phyloP scores from a whole-genome alignment of 2,329 filamentous ascomycete genomes.

The Geosmithia putterillii region DNA sequence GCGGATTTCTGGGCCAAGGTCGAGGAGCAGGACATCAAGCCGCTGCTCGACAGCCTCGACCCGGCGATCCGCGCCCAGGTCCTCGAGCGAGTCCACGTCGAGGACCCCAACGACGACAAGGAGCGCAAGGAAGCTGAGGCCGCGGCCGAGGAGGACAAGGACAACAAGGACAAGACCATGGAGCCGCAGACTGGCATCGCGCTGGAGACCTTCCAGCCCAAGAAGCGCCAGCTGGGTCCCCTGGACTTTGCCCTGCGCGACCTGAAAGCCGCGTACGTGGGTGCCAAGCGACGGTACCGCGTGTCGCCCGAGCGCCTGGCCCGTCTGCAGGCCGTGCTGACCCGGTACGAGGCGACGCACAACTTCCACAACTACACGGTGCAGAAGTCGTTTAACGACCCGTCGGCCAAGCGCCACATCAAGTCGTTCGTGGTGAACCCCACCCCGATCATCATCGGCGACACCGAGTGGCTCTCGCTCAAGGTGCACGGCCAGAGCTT shows the following conservation, averaged over 20 bases:
- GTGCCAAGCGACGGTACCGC: slow-evolving; percentile 76
- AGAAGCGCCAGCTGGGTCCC: slow-evolving; percentile 26
- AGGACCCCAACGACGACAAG: slow-evolving; percentile 8
- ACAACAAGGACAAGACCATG: slow-evolving; percentile 9
- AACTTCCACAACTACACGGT: slow-evolving; percentile 99
- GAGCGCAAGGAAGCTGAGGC: slow-evolving; percentile 11
- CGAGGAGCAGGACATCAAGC: slow-evolving; percentile 71
- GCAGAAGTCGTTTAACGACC: slow-evolving; percentile 68
- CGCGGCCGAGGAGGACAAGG: slow-evolving; percentile 5
- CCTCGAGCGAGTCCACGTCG: slow-evolving; percentile 43
- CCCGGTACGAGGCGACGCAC: slow-evolving; percentile 67
- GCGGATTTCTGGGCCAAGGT: slow-evolving; percentile 71
- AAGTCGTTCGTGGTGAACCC: slow-evolving; percentile 76
- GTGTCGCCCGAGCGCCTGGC: slow-evolving; percentile 59
- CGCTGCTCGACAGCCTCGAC: slow-evolving; percentile 48
- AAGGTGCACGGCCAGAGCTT: slow-evolving; percentile 97
- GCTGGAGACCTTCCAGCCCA: slow-evolving; percentile 5
- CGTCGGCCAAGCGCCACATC: slow-evolving; percentile 81
- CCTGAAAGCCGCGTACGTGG: slow-evolving; percentile 70
- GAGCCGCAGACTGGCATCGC: slow-evolving; percentile 2
- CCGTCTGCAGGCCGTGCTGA: slow-evolving; percentile 63
- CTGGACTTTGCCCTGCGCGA: slow-evolving; percentile 56
- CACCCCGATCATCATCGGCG: slow-evolving; percentile 69
- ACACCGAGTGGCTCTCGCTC: slow-evolving; percentile 89
- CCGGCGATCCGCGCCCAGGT: slow-evolving; percentile 52